Base-by-base conservation (phyloP, 1,139 yeast genomes). In the Geotrichum cucujoidarum region DNA sequence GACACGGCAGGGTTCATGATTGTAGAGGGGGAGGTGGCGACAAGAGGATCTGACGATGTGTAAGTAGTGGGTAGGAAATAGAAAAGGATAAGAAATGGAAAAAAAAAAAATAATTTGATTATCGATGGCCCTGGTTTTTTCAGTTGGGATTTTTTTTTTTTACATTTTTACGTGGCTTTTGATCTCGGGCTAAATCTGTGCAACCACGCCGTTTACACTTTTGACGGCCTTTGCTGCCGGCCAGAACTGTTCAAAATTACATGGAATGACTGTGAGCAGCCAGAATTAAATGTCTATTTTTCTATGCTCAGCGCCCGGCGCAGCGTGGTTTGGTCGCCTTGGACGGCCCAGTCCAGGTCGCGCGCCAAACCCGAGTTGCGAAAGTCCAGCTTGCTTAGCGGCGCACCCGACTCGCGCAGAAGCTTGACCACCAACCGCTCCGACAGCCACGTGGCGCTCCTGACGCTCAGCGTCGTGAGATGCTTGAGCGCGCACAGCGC, bases 1-100 rank as follows among this genome's bases (percentile, higher is more conserved):
- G 89, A 72, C 57, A 89, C 74, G 60, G 95, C 95, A 45, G 98
- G 94, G 66, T 86, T 87, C 56, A 60, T 64, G 14, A 36, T 21
- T 32, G 18, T 14, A 20, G 11, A 10, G 41, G 31, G 20, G 32
- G 10, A 17, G 16, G 14, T 24, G 14, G 14, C 2, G 32, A 17
- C 11, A 16, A n/a, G 27, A n/a, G n/a, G n/a, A n/a, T n/a, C n/a
- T n/a, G n/a, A n/a, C n/a, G 37, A 33, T 39, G 41, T 21, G 25
- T 14, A 30, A 16, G 27, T 33, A 14, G 27, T n/a, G 16, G 27
- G 31, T 20, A 29, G 31, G 29, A 14, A 20, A 16, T 14, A 13
- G 34, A 22, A 29, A 13, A 21, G n/a, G 11, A 13, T 27, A 17
- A 35, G 20, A 11, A 30, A 30, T 13, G 32, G 13, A 8, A 16